Conservation (phyloP, 129 eudicot genomes). For the Glebionis coronaria region DNA sequence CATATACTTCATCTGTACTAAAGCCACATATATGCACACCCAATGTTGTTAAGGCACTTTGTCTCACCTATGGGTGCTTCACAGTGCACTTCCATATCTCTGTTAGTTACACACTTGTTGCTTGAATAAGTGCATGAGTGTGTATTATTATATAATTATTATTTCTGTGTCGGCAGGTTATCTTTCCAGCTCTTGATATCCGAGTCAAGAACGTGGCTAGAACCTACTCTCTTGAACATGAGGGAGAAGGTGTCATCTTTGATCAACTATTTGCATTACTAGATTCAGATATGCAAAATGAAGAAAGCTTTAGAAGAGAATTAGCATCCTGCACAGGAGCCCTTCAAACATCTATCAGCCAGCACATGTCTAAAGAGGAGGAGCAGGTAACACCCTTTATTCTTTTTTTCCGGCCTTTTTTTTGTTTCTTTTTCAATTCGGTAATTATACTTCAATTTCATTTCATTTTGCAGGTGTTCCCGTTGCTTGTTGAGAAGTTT, state of each 20-base stretch:
- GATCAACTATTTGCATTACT: slow-evolving; percentile 87
- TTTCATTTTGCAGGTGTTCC: slow-evolving; percentile 61
- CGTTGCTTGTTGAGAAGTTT: slow-evolving; percentile 88
- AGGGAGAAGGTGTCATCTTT: slow-evolving; percentile 94
- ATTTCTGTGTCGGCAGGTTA: slow-evolving; percentile 57
- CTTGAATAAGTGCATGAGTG: neutral
- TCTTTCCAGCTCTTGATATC: slow-evolving; percentile 95
- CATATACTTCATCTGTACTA: too few relatives aligned
- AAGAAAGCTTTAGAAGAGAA: slow-evolving; percentile 89
- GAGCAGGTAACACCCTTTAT: slow-evolving; percentile 58
- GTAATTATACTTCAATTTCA: too few relatives aligned
- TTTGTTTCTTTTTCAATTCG: neutral
- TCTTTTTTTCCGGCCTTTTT: neutral
- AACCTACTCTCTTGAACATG: slow-evolving; percentile 97
- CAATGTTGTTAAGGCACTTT: neutral
- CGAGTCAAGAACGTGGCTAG: slow-evolving; percentile 99
- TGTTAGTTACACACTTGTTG: too few relatives aligned
- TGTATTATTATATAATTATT: slow-evolving; percentile 12
- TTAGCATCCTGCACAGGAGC: slow-evolving; percentile 97
- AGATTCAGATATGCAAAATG: slow-evolving; percentile 59
- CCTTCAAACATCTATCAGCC: slow-evolving; percentile 90
- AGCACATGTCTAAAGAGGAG: slow-evolving; percentile 99
- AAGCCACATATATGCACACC: too few relatives aligned
- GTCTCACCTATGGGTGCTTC: too few relatives aligned
- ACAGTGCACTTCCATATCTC: too few relatives aligned